Percentiles rank a stretch among this genome's conserved stretches.
Evolutionary conservation across 2,329 filamentous ascomycete genomes (phyloP).

Genomic region (Amauroascus verrucosus): DNA sequence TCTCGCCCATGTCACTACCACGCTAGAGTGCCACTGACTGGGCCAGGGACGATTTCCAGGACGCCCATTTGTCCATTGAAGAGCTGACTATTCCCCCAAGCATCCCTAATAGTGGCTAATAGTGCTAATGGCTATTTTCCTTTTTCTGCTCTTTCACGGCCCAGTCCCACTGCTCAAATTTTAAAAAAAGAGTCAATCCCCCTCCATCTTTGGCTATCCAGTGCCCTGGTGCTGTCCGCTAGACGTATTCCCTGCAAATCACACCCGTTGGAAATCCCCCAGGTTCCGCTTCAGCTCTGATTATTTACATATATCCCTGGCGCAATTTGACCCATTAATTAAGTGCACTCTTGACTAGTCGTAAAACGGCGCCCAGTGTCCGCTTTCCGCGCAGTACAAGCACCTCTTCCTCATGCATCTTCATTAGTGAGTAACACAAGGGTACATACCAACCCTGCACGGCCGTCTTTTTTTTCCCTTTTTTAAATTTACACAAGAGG

Average conservation of each 20-base stretch:
- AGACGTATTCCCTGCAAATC: constrained; percentile 7
- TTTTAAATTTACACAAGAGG: background rate
- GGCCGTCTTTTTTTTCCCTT: too few species aligned
- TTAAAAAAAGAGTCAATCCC: background rate
- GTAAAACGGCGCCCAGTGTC: background rate
- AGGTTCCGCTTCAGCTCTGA: constrained; percentile 1
- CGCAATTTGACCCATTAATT: background rate
- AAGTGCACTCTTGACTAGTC: background rate
- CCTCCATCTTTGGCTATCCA: background rate
- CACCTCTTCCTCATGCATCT: background rate
- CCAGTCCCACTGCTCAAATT: background rate
- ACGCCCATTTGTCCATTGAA: background rate
- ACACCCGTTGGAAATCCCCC: constrained; percentile 1
- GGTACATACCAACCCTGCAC: background rate
- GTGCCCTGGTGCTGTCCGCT: constrained; percentile 1
- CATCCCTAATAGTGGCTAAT: background rate
- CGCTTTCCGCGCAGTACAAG: background rate
- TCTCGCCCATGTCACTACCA: background rate
- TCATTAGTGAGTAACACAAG: background rate
- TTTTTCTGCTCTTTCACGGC: background rate
- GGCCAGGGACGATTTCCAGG: background rate
- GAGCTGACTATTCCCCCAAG: background rate
- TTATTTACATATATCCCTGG: background rate
- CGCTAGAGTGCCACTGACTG: background rate
- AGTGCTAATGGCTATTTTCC: background rate